These are phyloP conservation scores for Paxillus rubicundulus DNA, from an alignment of 768 basidiomycete species.

Conservation along the genomic window DNA sequence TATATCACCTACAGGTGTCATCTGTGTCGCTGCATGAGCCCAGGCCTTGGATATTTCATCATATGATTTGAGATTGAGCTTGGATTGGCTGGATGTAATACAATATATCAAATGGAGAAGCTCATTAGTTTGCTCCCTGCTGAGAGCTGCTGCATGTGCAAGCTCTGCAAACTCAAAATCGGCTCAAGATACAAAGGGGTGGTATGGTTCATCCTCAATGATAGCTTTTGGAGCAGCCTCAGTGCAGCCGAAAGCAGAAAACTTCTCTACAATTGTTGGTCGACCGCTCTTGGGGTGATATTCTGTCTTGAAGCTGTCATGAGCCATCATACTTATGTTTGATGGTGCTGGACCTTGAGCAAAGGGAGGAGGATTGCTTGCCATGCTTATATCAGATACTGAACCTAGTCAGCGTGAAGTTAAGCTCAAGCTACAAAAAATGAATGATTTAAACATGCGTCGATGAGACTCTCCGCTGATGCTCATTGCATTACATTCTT, in stretches of 20 bases:
- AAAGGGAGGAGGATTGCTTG: too few relatives aligned
- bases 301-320: background rate
- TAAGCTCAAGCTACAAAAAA: too few relatives aligned
- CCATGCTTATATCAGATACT: too few relatives aligned
- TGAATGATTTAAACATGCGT: too few relatives aligned
- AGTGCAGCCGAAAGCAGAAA: conserved; percentile 10
- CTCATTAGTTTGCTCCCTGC: conserved; percentile 1
- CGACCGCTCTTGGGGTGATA: conserved; percentile 21
- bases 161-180: conserved; percentile 12
- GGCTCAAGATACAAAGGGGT: background rate
- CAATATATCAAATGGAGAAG: conserved; percentile 5
- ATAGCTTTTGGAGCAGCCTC: background rate
- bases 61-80: conserved; percentile 1
- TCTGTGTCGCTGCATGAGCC: background rate
- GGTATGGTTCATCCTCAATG: conserved; percentile 11
- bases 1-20: conserved; percentile 5
- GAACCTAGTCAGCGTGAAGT: too few relatives aligned
- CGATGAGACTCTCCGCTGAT: too few relatives aligned
- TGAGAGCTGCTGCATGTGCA: conserved; percentile 3
- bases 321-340: too few relatives aligned
- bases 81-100: background rate
- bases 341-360: too few relatives aligned
- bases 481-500: too few relatives aligned
- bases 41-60: background rate
- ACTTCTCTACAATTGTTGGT: conserved; percentile 6